phyloP scores from a whole-genome alignment of 2,329 filamentous ascomycete genomes.

The Hymenotorrendiella dingleyae region DNA sequence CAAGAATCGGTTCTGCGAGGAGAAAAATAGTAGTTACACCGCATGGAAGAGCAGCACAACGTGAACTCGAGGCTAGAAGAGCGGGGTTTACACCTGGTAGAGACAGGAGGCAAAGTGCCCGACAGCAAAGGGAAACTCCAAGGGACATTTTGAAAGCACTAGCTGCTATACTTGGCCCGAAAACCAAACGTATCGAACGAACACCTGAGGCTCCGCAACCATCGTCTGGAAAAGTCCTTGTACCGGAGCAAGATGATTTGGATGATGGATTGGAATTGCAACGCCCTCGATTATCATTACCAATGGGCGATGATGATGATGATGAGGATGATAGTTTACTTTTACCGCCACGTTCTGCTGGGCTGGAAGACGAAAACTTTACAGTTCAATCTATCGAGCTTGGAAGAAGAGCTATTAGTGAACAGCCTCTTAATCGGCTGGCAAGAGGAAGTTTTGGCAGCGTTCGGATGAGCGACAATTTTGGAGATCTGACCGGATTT shows the following conservation, averaged over 20 bases:
- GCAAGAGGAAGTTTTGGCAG: conserved; percentile 45
- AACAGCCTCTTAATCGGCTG: conserved; percentile 39
- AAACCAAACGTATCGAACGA: conserved; percentile 24
- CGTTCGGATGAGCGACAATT: conserved; percentile 48
- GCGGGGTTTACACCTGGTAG: conserved; percentile 56
- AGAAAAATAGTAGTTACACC: conserved; percentile 39
- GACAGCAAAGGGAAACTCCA: conserved; percentile 50
- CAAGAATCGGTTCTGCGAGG: conserved; percentile 21
- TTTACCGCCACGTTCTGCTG: conserved; percentile 47
- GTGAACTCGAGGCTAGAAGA: conserved; percentile 52
- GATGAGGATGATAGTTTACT: conserved; percentile 42
- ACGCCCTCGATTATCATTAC: conserved; percentile 50
- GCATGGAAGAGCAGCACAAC: conserved; percentile 54
- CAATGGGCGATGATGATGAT: conserved; percentile 46
- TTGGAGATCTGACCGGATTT: conserved; percentile 28
- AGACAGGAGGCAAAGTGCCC: conserved; percentile 50
- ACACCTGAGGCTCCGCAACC: conserved; percentile 22
- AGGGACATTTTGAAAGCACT: conserved; percentile 48
- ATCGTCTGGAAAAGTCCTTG: conserved; percentile 15
- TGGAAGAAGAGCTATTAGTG: conserved; percentile 45
- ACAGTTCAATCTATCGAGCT: conserved; percentile 56
- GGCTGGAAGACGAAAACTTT: conserved; percentile 51
- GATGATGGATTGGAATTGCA: conserved; percentile 40
- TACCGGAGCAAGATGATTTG: conserved; percentile 29
- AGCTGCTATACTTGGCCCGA: conserved; percentile 47